Evolutionary conservation across 805 yeast genomes (phyloP).

Genomic region (Saccharomycopsis javanensis): DNA sequence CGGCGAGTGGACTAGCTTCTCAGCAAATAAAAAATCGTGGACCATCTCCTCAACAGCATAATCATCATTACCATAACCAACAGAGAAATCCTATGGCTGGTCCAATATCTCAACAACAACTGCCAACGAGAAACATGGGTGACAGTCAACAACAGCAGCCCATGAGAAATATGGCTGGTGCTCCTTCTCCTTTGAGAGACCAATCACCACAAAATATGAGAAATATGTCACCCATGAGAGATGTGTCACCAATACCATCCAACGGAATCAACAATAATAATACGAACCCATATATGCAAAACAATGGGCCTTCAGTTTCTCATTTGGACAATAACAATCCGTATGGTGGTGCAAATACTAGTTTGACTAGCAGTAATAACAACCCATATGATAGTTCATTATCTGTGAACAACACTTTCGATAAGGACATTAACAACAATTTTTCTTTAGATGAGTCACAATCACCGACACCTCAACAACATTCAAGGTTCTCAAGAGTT

Average conservation of each 20-base stretch:
- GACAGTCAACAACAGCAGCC: constrained; percentile 1
- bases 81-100: neutral
- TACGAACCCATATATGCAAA: constrained; percentile 1
- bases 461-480: neutral
- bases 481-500: neutral
- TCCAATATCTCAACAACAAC: neutral
- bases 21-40: neutral
- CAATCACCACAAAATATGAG: neutral
- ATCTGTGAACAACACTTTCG: neutral
- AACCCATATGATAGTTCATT: constrained; percentile 2
- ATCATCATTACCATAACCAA: constrained; percentile 1
- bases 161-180: constrained; percentile 1
- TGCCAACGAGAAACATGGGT: neutral
- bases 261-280: neutral
- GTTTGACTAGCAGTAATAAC: neutral
- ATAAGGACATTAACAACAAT: neutral
- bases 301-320: neutral
- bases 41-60: constrained; percentile 2
- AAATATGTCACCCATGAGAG: constrained; percentile 4
- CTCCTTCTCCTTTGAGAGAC: neutral
- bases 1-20: neutral
- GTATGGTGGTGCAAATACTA: neutral
- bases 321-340: neutral
- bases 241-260: neutral
- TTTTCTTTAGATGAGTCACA: neutral